These are phyloP conservation scores for Globisporangium cederbergense DNA, from an alignment of 352 stramenopile species.

Conservation along the genomic window DNA sequence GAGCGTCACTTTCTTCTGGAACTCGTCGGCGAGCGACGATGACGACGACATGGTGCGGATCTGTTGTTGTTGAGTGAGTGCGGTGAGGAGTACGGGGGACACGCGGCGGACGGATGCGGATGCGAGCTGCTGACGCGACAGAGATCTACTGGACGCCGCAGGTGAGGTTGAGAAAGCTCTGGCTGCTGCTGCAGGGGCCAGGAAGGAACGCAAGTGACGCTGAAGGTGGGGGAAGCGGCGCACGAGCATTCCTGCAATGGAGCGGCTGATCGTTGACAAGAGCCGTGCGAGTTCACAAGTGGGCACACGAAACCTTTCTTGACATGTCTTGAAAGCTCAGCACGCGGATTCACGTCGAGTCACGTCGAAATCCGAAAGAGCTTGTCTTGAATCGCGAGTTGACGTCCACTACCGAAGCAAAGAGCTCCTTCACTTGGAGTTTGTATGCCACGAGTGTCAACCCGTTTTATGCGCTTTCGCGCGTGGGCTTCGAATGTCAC, in stretches of 20 bases:
- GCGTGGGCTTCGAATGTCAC: no score
- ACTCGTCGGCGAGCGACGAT: constrained; percentile 35
- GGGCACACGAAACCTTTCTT: constrained; percentile 6
- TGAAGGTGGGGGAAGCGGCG: neutral
- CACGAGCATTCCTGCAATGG: no score
- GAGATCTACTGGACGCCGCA: neutral
- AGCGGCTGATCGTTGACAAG: neutral
- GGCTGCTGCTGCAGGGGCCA: neutral
- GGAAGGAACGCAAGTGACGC: neutral
- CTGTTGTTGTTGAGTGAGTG: neutral
- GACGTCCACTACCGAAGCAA: no score
- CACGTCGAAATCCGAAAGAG: no score
- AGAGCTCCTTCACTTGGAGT: no score
- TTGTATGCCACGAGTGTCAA: no score
- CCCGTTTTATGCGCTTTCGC: no score
- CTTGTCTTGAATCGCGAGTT: no score
- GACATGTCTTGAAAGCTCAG: neutral
- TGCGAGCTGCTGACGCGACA: neutral
- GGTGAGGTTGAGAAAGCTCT: neutral
- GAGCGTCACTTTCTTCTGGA: constrained; percentile 56
- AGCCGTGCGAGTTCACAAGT: neutral
- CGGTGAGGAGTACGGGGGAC: neutral
- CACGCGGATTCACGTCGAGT: neutral
- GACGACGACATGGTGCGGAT: constrained; percentile 14
- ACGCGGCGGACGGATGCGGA: neutral